phyloP scores from a whole-genome alignment of 78 protist genomes.

The Polysphondylium violaceum region DNA sequence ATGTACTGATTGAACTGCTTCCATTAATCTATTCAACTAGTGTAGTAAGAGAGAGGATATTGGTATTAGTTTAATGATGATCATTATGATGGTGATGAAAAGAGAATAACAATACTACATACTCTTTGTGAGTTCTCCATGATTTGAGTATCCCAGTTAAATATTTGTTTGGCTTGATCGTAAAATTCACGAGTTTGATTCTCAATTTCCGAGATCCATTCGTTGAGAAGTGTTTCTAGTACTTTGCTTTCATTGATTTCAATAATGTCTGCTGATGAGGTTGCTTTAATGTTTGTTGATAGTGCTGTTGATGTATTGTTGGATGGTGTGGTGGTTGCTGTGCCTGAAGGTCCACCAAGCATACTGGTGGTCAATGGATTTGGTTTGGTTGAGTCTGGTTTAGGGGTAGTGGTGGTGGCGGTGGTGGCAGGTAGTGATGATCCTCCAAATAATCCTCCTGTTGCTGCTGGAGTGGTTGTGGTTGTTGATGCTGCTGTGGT shows the following conservation, averaged over 20 bases:
- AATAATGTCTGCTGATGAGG: slow-evolving; percentile 8
- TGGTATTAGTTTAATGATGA: not conserved
- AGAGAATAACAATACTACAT: too few species aligned
- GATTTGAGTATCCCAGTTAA: slow-evolving; percentile 53
- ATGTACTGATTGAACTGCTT: slow-evolving; percentile 22
- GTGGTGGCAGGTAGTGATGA: not conserved
- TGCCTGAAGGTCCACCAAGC: not conserved
- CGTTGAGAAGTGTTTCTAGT: slow-evolving; percentile 40
- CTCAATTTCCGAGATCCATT: slow-evolving; percentile 68
- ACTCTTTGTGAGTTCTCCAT: slow-evolving; percentile 79
- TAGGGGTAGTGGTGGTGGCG: not conserved
- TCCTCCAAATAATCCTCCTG: slow-evolving; percentile 9
- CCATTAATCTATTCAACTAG: slow-evolving; percentile 56
- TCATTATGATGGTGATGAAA: not conserved
- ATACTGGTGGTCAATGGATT: slow-evolving; percentile 19
- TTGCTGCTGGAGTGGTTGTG: not conserved
- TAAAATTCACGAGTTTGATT: slow-evolving; percentile 68
- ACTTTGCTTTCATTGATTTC: slow-evolving; percentile 68
- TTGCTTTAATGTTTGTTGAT: not conserved
- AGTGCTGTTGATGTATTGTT: not conserved
- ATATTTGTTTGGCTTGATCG: slow-evolving; percentile 59
- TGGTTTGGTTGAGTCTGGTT: not conserved
- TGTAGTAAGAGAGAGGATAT: not conserved
- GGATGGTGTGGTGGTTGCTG: slow-evolving; percentile 29
- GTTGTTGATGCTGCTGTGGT: slow-evolving; percentile 25